Evolutionary conservation across 768 basidiomycete species (phyloP), one percentile per base, ranked within the genome.

Genomic region (Kwoniella heveanensis): DNA sequence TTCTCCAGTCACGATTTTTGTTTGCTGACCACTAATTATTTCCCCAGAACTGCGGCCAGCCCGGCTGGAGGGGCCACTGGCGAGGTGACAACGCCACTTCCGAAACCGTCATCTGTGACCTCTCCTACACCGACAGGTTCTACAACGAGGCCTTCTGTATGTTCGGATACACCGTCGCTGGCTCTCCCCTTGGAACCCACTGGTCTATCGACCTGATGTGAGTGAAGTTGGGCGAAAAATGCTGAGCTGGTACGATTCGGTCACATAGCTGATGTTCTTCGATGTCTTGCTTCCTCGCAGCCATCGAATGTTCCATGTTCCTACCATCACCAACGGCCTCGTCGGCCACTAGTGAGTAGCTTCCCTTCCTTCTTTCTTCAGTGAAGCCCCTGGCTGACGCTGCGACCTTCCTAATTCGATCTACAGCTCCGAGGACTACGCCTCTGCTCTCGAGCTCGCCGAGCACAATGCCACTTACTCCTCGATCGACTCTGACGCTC

Each of bases 61-160:
- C 64, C 19, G 76, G 77, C 9, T 80, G 77, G 77, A 52, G 67
- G 52, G 79, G 79, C 22, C 79, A 80, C 69, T 80, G 76, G 76
- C 57, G 79, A 61, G 77, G 76, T 13, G 65, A 71, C 62, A 79
- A 79, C 62, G 79, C 66, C n/a, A 76, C 77, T 19, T 50, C 62
- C 19, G 79, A 80, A 60, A 80, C 79, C 21, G 77, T 77, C 63
- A 79, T 79, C 60, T 79, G 76, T 51, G 68, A 70, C 47, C 56
- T 65, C 8, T 76, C 76, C 0, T 80, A 80, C 70, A 67, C 67
- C 32, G 68, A 65, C 49, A 57, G 79, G 12, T 56, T 61, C 21
- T 70, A 51, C 59, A 70, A 74, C 58, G 66, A 68, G 21, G 64
- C 69, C 25, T 72, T 76, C 54, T 80, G 79, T 55, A 66, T 68